Conservation (phyloP, 495 filamentous ascomycete genomes). For the Penicillium herquei region DNA sequence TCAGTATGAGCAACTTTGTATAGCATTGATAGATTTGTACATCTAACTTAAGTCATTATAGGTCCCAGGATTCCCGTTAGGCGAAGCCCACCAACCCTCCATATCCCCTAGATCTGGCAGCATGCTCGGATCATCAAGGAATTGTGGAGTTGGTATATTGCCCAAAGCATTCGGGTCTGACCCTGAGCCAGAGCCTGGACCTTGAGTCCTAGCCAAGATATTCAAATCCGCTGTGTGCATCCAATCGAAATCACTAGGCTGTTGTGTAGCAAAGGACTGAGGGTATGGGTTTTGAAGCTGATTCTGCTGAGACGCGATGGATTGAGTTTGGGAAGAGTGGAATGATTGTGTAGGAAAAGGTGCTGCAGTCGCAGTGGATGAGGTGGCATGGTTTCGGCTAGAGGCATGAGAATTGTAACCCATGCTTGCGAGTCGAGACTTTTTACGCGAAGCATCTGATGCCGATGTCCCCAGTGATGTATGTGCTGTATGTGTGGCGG, state of each 20-base stretch:
- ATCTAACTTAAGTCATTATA: neutral
- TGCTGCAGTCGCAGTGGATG: neutral
- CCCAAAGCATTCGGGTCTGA: conserved; percentile 1
- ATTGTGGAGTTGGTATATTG: conserved; percentile 15
- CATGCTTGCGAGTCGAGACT: conserved; percentile 19
- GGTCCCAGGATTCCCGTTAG: conserved; percentile 16
- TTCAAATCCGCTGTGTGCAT: conserved; percentile 32
- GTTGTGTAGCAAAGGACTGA: conserved; percentile 6
- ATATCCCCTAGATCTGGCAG: conserved; percentile 37
- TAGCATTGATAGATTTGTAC: no score
- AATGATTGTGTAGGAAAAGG: neutral
- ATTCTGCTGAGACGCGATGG: conserved; percentile 5
- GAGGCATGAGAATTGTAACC: no score
- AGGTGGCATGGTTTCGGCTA: no score
- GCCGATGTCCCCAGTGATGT: neutral
- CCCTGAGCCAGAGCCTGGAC: neutral
- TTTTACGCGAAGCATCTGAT: conserved; percentile 27
- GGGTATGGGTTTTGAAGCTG: conserved; percentile 1
- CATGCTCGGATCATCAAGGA: conserved; percentile 25
- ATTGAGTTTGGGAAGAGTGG: conserved; percentile 5
- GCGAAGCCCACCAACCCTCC: conserved; percentile 42
- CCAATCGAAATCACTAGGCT: conserved; percentile 36
- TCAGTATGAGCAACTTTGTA: no score
- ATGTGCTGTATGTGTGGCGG: neutral
- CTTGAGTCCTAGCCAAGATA: conserved; percentile 29